These are phyloP conservation scores for Pholiota microspora DNA, from an alignment of 768 basidiomycete genomes.

Conservation along the genomic window DNA sequence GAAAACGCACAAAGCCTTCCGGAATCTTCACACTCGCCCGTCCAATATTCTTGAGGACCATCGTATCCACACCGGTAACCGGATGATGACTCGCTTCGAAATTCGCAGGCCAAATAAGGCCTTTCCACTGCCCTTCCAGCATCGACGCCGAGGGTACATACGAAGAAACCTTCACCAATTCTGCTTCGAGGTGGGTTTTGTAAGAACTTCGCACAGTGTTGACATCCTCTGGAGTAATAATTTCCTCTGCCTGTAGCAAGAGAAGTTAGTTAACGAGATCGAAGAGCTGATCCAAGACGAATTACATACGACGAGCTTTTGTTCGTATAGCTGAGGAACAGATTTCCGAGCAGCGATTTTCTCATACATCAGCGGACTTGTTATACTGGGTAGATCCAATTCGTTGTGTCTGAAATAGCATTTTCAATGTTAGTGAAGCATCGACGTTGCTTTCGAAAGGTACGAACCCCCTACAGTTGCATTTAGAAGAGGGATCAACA, in stretches of 20 bases:
- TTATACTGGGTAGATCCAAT: constrained; percentile 83
- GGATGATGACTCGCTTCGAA: constrained; percentile 51
- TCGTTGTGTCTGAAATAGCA: constrained; percentile 77
- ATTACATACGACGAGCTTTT: constrained; percentile 65
- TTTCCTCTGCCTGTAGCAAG: constrained; percentile 41
- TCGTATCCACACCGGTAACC: constrained; percentile 61
- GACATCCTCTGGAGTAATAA: constrained; percentile 51
- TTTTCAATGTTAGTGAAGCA: not conserved
- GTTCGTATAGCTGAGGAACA: constrained; percentile 81
- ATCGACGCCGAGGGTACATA: constrained; percentile 53
- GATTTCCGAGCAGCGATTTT: constrained; percentile 75
- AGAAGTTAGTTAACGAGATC: not conserved
- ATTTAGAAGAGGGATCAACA: not conserved
- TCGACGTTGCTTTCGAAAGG: not conserved
- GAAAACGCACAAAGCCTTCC: constrained; percentile 58
- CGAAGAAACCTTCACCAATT: constrained; percentile 48
- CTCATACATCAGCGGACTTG: constrained; percentile 89
- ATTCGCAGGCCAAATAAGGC: constrained; percentile 62
- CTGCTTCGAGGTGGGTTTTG: constrained; percentile 60
- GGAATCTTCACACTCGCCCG: constrained; percentile 63
- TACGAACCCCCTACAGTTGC: constrained; percentile 36
- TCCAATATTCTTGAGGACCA: constrained; percentile 57
- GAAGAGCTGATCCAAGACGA: not conserved
- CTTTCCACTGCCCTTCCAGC: constrained; percentile 68
- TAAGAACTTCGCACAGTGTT: constrained; percentile 51